A percentile compares a stretch with the other conserved stretches of the same genome.
phyloP scores from a whole-genome alignment of 2,329 filamentous ascomycete species.

The Lecanicillium sp. region DNA sequence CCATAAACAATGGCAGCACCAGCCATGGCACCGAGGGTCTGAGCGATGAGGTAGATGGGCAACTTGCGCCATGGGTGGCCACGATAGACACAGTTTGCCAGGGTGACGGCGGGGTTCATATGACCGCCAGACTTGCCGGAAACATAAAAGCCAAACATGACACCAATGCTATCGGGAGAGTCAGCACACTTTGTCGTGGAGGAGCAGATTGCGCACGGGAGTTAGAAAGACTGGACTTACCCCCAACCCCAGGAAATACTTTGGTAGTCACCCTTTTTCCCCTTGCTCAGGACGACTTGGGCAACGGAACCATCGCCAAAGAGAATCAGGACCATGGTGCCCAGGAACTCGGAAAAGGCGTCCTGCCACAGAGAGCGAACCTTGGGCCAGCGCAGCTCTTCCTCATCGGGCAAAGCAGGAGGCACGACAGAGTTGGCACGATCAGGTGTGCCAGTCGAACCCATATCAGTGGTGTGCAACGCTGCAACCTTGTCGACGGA shows the following conservation, averaged over 20 bases:
- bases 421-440: background rate
- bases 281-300: constrained; percentile 53
- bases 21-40: constrained; percentile 59
- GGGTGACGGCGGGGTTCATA: constrained; percentile 63
- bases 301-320: constrained; percentile 67
- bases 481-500: constrained; percentile 23
- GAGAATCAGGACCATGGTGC: constrained; percentile 58
- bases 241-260: constrained; percentile 44
- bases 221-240: constrained; percentile 24
- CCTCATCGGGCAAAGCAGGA: constrained; percentile 13
- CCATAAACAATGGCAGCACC: constrained; percentile 53
- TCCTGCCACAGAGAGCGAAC: constrained; percentile 45
- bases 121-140: constrained; percentile 58
- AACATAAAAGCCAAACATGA: constrained; percentile 64
- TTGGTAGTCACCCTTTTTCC: constrained; percentile 39
- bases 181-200: constrained; percentile 5
- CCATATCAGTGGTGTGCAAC: constrained; percentile 24
- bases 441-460: constrained; percentile 8
- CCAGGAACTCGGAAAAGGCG: constrained; percentile 60
- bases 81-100: constrained; percentile 61
- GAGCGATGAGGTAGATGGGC: constrained; percentile 58
- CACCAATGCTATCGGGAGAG: constrained; percentile 49
- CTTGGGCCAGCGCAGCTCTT: constrained; percentile 39
- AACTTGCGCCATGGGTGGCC: constrained; percentile 63
- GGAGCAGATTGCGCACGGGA: constrained; percentile 2